Evolutionary conservation across 495 filamentous ascomycete species (phyloP).

Genomic region (Mycothermus thermophilus): DNA sequence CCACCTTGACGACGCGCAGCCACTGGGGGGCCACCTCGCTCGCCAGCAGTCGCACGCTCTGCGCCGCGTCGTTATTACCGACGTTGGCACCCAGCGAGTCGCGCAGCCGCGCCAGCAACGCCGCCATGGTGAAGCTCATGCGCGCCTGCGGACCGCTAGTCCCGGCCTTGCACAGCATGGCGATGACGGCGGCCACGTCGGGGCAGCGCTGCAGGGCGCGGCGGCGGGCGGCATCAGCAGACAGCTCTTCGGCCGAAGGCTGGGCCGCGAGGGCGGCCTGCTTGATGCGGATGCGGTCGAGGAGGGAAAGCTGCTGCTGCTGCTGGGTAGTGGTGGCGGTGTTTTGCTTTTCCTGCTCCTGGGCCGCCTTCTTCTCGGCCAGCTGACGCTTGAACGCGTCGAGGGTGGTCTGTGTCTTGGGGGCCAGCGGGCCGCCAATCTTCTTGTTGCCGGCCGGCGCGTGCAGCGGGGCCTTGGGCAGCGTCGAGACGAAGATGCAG

Average conservation of each 20-base stretch:
- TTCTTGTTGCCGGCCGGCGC: slow-evolving; percentile 23
- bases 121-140: slow-evolving; percentile 46
- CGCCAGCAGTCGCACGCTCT: slow-evolving; percentile 42
- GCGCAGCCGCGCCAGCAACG: slow-evolving; percentile 42
- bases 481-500: slow-evolving; percentile 32
- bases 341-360: slow-evolving; percentile 24
- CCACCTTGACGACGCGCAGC: slow-evolving; percentile 42
- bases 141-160: slow-evolving; percentile 23
- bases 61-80: slow-evolving; percentile 42
- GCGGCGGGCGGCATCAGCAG: slow-evolving; percentile 38
- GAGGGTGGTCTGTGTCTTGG: slow-evolving; percentile 47
- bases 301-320: slow-evolving; percentile 31
- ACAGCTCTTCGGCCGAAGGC: slow-evolving; percentile 24
- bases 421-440: too few relatives aligned
- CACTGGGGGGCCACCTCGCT: slow-evolving; percentile 49
- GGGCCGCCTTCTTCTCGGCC: slow-evolving; percentile 30
- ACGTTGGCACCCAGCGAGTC: slow-evolving; percentile 49
- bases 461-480: slow-evolving; percentile 43
- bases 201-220: slow-evolving; percentile 46
- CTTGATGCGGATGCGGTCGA: slow-evolving; percentile 52
- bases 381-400: slow-evolving; percentile 44
- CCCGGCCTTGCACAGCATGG: slow-evolving; percentile 38
- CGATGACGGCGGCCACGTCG: slow-evolving; percentile 46
- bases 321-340: slow-evolving; percentile 7
- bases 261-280: slow-evolving; percentile 32